Conservation (phyloP, 768 basidiomycete genomes). For the Nevesoporus exiguus region DNA sequence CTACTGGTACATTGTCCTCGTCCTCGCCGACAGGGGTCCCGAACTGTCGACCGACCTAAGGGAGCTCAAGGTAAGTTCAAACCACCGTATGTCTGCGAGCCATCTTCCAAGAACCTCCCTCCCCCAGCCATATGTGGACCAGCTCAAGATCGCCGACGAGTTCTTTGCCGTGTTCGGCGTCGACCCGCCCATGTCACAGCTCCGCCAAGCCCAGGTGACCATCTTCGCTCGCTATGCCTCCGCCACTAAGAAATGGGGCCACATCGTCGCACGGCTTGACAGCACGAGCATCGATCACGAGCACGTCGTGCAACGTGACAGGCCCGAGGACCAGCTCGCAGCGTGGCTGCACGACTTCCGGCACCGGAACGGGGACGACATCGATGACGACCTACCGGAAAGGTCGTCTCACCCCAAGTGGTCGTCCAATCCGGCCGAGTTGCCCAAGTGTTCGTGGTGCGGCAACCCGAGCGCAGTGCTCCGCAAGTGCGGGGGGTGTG, state of each 20-base stretch:
- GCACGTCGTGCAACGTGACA: constrained; percentile 34
- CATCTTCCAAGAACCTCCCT: background rate
- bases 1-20: constrained; percentile 57
- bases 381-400: constrained; percentile 29
- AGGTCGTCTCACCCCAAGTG: constrained; percentile 42
- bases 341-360: constrained; percentile 54
- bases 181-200: constrained; percentile 46
- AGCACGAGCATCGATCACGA: constrained; percentile 30
- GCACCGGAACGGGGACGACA: constrained; percentile 38
- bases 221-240: constrained; percentile 45
- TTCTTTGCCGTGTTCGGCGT: constrained; percentile 46
- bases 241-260: constrained; percentile 47
- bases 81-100: background rate
- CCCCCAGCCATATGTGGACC: constrained; percentile 36
- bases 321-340: constrained; percentile 53
- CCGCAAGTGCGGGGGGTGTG: constrained; percentile 49
- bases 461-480: constrained; percentile 58
- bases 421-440: constrained; percentile 44
- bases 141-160: constrained; percentile 51
- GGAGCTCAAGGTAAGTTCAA: constrained; percentile 45
- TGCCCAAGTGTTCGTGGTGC: constrained; percentile 64
- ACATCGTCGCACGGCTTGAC: constrained; percentile 38
- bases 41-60: constrained; percentile 46
- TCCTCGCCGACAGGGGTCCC: constrained; percentile 48
- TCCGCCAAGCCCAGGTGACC: constrained; percentile 50